These are phyloP conservation scores for Fraxinus xanthoxyloides DNA, from an alignment of 305 asterid species.

Conservation along the genomic window DNA sequence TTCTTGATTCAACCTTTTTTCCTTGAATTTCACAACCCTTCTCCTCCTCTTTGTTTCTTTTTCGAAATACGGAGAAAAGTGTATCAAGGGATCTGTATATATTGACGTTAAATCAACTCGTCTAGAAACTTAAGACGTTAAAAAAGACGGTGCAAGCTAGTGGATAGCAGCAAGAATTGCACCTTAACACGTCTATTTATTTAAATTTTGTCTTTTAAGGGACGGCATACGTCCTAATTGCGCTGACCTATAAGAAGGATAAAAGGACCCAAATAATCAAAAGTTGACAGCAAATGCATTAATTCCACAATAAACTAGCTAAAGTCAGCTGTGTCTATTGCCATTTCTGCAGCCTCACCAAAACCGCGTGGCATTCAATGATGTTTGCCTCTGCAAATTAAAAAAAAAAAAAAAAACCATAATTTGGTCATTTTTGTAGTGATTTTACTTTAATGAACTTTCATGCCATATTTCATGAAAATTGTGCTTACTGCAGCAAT, in stretches of 20 bases:
- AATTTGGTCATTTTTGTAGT: slow-evolving; percentile 7
- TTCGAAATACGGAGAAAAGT: slow-evolving; percentile 30
- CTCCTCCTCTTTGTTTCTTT: not conserved
- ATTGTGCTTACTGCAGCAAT: not conserved
- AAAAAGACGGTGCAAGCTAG: not conserved
- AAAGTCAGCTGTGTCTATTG: slow-evolving; percentile 59
- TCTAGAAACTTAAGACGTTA: not conserved
- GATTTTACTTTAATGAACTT: not conserved
- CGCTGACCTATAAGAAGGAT: slow-evolving; percentile 28
- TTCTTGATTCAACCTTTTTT: not conserved
- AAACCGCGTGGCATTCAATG: slow-evolving; percentile 86
- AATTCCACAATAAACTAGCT: slow-evolving; percentile 36
- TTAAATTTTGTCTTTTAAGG: not conserved
- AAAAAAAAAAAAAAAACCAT: slow-evolving; percentile 22
- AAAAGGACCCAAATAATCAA: slow-evolving; percentile 18
- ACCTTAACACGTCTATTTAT: not conserved
- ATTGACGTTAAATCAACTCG: slow-evolving; percentile 4
- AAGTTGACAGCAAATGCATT: slow-evolving; percentile 75
- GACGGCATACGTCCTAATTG: slow-evolving; percentile 2
- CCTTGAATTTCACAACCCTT: not conserved
- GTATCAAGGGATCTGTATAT: slow-evolving; percentile 16
- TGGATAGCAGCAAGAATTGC: slow-evolving; percentile 39
- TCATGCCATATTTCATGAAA: not conserved
- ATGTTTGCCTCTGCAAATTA: slow-evolving; percentile 9
- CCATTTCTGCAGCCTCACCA: slow-evolving; percentile 40